These are phyloP conservation scores for Backusella luteola DNA, from an alignment of 192 early-diverging fungal species.

Conservation along the genomic window DNA sequence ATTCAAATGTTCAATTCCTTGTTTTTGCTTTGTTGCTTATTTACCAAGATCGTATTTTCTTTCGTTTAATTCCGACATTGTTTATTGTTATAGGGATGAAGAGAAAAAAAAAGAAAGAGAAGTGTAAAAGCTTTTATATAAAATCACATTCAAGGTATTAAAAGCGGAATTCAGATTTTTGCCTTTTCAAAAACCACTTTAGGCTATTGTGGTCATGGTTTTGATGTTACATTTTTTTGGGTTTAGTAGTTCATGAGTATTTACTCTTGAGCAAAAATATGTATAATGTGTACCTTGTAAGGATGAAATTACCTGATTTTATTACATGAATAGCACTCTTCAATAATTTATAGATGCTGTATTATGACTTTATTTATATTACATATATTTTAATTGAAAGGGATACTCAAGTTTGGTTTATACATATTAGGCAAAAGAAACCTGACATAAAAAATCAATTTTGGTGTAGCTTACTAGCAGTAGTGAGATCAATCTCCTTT, in stretches of 20 bases:
- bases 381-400: too few relatives aligned
- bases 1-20: background rate
- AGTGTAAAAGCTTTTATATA: background rate
- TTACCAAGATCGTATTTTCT: constrained; percentile 19
- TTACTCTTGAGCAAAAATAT: background rate
- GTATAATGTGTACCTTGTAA: background rate
- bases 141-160: background rate
- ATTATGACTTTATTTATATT: too few relatives aligned
- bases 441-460: background rate
- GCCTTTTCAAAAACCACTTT: background rate
- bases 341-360: background rate
- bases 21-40: background rate
- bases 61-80: constrained; percentile 2
- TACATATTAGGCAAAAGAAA: background rate
- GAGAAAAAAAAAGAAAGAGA: background rate
- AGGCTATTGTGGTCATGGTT: background rate
- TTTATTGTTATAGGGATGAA: background rate
- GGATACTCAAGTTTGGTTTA: background rate
- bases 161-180: background rate
- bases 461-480: background rate
- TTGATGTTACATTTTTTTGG: background rate
- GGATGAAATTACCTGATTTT: too few relatives aligned
- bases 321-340: background rate
- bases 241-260: background rate
- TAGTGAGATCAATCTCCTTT: background rate